Evolutionary conservation across 139 green algal genomes (phyloP).

Genomic region (Coelastrella sp.): DNA sequence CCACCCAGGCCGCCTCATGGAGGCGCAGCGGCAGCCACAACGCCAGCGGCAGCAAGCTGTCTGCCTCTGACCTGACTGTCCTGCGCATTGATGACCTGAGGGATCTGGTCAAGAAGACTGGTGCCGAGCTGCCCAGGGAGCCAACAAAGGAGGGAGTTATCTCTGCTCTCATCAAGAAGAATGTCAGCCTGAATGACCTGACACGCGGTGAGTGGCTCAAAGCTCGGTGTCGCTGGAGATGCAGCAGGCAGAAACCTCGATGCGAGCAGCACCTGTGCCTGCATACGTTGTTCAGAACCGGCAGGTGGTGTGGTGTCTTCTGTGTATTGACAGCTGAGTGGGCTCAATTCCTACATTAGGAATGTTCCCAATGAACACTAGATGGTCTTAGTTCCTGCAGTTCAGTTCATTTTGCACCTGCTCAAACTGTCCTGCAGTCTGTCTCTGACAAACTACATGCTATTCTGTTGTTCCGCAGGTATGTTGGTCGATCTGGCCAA

Average conservation of each 20-base stretch:
- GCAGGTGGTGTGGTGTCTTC: too few species aligned
- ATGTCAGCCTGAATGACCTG: constrained; percentile 38
- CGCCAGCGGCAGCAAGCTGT: constrained; percentile 41
- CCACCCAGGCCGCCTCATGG: constrained; percentile 40
- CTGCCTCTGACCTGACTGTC: constrained; percentile 13
- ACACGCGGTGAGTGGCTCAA: constrained; percentile 32
- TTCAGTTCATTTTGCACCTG: neutral
- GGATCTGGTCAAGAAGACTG: constrained; percentile 45
- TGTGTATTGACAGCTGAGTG: too few species aligned
- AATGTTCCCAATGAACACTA: too few species aligned
- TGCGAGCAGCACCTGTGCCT: neutral
- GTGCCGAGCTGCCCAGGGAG: constrained; percentile 42
- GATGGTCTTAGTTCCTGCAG: too few species aligned
- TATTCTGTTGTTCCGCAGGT: neutral
- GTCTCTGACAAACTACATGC: neutral
- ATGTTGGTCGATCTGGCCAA: constrained; percentile 45
- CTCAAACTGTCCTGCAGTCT: neutral
- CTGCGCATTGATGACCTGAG: constrained; percentile 49
- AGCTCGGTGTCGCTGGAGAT: neutral
- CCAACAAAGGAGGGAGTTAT: constrained; percentile 44
- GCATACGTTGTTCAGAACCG: too few species aligned
- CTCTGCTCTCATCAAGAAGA: constrained; percentile 30
- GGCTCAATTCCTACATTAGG: too few species aligned
- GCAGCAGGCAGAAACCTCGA: neutral
- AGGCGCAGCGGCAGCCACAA: constrained; percentile 48